A percentile compares a stretch with the other conserved stretches of the same genome.
Conservation (phyloP, 2,329 filamentous ascomycete species). For the Colletotrichum sojae region DNA sequence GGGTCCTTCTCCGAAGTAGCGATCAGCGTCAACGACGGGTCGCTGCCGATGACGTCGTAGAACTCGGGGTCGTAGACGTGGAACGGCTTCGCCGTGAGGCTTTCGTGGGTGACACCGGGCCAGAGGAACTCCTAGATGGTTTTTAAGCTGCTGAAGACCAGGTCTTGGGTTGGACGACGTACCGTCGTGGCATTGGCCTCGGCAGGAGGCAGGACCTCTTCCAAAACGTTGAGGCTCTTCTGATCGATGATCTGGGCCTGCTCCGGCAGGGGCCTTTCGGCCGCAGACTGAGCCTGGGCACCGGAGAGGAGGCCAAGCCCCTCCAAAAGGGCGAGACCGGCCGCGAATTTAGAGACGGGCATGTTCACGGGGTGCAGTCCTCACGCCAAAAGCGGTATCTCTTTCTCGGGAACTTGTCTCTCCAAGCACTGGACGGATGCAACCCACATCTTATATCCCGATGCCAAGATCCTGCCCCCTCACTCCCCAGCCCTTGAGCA, state of each 20-base stretch:
- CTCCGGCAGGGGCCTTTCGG: slow-evolving; percentile 22
- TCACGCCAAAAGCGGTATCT: no score
- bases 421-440: not conserved
- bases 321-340: slow-evolving; percentile 43
- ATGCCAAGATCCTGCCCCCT: slow-evolving; percentile 15
- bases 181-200: slow-evolving; percentile 55
- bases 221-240: slow-evolving; percentile 59
- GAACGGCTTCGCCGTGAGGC: slow-evolving; percentile 55
- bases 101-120: slow-evolving; percentile 57
- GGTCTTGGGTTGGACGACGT: slow-evolving; percentile 29
- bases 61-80: slow-evolving; percentile 67
- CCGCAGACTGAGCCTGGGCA: slow-evolving; percentile 37
- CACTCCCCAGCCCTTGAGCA: slow-evolving; percentile 5
- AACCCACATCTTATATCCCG: slow-evolving; percentile 14
- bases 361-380: slow-evolving; percentile 1
- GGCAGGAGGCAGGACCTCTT: slow-evolving; percentile 53
- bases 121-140: slow-evolving; percentile 55
- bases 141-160: not conserved
- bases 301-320: slow-evolving; percentile 30
- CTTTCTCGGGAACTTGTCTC: no score
- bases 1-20: slow-evolving; percentile 60
- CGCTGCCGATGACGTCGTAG: slow-evolving; percentile 61
- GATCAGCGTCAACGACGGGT: slow-evolving; percentile 65
- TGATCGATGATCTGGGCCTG: slow-evolving; percentile 59
- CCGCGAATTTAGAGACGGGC: slow-evolving; percentile 17